These are phyloP conservation scores for Nicotiana tomentosiformis DNA, from an alignment of 257 asterid species.

Conservation along the genomic window DNA sequence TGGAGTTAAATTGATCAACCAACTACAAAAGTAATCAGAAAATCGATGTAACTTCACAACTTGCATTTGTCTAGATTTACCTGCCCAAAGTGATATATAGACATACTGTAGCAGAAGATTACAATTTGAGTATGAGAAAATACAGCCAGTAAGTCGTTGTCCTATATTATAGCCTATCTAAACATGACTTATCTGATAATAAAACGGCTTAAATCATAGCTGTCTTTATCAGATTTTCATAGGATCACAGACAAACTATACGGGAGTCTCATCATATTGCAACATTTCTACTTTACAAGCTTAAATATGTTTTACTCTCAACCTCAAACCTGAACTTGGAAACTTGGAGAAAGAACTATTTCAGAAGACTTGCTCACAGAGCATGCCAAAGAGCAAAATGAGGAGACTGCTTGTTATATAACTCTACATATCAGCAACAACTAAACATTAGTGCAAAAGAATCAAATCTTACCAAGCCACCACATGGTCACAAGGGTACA, in stretches of 20 bases:
- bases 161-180: neutral
- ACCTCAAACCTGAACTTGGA: neutral
- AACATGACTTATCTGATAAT: neutral
- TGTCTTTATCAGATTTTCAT: neutral
- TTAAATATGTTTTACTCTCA: neutral
- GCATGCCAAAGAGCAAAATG: conserved; percentile 1
- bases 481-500: conserved; percentile 86
- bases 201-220: neutral
- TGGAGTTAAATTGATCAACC: neutral
- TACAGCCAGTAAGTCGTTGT: neutral
- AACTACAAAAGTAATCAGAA: neutral
- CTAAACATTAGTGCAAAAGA: neutral
- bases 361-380: neutral
- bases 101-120: neutral
- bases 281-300: neutral
- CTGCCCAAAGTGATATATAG: neutral
- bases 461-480: conserved; percentile 86
- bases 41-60: neutral
- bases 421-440: neutral
- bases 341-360: neutral
- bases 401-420: neutral
- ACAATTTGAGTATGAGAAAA: neutral
- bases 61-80: conserved; percentile 2
- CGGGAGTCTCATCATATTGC: neutral
- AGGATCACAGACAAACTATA: neutral